Base-by-base conservation (phyloP, 2,329 filamentous ascomycete species). In the Microcera coccophila region DNA sequence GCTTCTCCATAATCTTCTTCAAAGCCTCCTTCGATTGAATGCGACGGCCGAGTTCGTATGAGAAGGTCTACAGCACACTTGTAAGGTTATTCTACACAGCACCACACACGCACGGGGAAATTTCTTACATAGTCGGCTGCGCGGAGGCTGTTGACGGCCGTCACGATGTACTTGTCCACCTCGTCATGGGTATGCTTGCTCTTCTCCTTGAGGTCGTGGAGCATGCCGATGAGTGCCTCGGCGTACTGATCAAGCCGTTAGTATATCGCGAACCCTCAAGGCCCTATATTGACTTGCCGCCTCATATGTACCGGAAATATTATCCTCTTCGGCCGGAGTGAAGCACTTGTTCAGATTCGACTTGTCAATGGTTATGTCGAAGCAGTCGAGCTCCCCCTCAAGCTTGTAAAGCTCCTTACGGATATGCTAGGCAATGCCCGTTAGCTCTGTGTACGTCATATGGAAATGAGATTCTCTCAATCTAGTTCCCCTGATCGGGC, bases 41-140 rank as follows among this genome's bases (percentile, higher is more conserved):
- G 35, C 60, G 60, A 21, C 60, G 60, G 15, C 39, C 56, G 4
- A 62, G 45, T 45, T 62, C 60, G 39, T 59, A 55, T 4, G 56
- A 47, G 31, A 57, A 44, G 8, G 55, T 51, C 60, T 62, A 18
- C 4, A 22, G 39, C 18, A 50, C 15, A 11, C 39, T 18, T 7
- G n/a, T n/a, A n/a, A n/a, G n/a, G 14, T 28, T 14, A 28, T 28
- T 14, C 8, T 9, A 15, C 10, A 14, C 16, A 33, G 7, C 12
- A 8, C 4, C 20, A 24, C 4, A 14, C n/a, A 22, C 11, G 34
- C 39, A 11, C 22, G 20, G 19, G 17, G 29, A 20, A n/a, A 9
- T 22, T 9, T 36, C 60, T 36, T 42, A 57, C 55, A 40, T 50
- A 49, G 47, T 62, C 61, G 39, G 60, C 56, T 3, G 48, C 47